Percentiles rank a stretch among this genome's conserved stretches.
Conservation (phyloP, 2,329 filamentous ascomycete genomes). For the Colletotrichum neosansevieriae region DNA sequence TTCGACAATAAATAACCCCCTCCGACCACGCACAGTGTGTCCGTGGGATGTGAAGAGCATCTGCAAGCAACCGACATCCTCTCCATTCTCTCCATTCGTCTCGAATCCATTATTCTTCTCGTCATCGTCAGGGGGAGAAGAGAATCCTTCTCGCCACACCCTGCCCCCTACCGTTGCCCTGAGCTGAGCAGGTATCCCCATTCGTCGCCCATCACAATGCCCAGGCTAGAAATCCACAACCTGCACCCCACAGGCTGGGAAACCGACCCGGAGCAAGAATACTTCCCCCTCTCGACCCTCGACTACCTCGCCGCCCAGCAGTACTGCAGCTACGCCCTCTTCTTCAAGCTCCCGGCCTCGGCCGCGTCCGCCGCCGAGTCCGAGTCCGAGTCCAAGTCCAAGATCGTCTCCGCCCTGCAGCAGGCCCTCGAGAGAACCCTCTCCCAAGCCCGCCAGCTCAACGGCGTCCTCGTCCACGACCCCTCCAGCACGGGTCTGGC, state of each 20-base stretch:
- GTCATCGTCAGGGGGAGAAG: too few relatives aligned
- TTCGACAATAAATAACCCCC: too few relatives aligned
- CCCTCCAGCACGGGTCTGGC: conserved; percentile 51
- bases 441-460: conserved; percentile 52
- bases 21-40: too few relatives aligned
- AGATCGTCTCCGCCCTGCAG: conserved; percentile 45
- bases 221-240: neutral
- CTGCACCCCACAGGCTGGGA: conserved; percentile 52
- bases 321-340: conserved; percentile 55
- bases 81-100: too few relatives aligned
- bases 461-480: conserved; percentile 54
- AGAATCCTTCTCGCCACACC: too few relatives aligned
- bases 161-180: too few relatives aligned
- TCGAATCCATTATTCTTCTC: too few relatives aligned
- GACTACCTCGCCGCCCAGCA: conserved; percentile 49
- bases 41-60: too few relatives aligned
- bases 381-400: conserved; percentile 1
- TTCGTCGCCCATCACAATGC: too few relatives aligned
- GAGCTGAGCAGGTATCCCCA: too few relatives aligned
- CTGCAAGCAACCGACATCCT: too few relatives aligned
- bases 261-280: conserved; percentile 51
- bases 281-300: conserved; percentile 52
- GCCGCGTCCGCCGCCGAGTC: neutral
- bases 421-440: conserved; percentile 52
- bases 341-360: conserved; percentile 52